Conservation (phyloP, 768 basidiomycete species). For the Lepiota brunneoincarnata region DNA sequence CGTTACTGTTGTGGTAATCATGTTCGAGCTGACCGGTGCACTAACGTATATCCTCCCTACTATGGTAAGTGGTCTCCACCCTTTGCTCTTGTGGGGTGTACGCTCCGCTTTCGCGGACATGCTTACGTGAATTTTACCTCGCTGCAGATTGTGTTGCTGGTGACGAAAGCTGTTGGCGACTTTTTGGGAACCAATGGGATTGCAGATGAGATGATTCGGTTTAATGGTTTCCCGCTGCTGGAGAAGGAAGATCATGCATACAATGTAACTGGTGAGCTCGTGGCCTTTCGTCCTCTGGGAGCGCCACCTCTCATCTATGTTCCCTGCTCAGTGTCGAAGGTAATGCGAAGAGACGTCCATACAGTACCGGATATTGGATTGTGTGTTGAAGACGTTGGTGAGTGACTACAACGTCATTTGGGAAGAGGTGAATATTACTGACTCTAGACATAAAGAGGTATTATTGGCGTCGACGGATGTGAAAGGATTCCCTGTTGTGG, state of each 20-base stretch:
- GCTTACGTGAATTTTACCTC: slow-evolving; percentile 13
- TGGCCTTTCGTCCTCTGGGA: neutral
- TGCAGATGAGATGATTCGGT: slow-evolving; percentile 94
- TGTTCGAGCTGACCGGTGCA: slow-evolving; percentile 98
- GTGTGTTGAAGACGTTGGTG: slow-evolving; percentile 77
- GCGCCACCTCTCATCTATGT: neutral
- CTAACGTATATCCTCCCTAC: slow-evolving; percentile 96
- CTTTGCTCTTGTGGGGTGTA: neutral
- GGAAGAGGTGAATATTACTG: slow-evolving; percentile 8
- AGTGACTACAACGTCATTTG: slow-evolving; percentile 23
- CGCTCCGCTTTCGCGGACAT: neutral
- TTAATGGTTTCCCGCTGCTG: slow-evolving; percentile 96
- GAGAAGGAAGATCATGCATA: slow-evolving; percentile 95
- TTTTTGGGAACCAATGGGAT: slow-evolving; percentile 92
- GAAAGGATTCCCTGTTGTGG: slow-evolving; percentile 91
- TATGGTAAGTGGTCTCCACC: slow-evolving; percentile 61
- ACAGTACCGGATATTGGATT: slow-evolving; percentile 74
- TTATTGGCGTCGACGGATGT: slow-evolving; percentile 70
- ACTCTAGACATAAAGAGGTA: slow-evolving; percentile 46
- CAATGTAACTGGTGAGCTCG: slow-evolving; percentile 76
- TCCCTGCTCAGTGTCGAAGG: slow-evolving; percentile 64
- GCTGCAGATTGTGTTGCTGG: slow-evolving; percentile 85
- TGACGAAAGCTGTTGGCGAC: slow-evolving; percentile 97
- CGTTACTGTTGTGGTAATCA: slow-evolving; percentile 97
- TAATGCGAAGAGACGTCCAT: slow-evolving; percentile 83